A percentile compares a stretch with the other conserved stretches of the same genome.
Conservation (phyloP, 805 yeast species). For the Metschnikowia santaceciliae region DNA sequence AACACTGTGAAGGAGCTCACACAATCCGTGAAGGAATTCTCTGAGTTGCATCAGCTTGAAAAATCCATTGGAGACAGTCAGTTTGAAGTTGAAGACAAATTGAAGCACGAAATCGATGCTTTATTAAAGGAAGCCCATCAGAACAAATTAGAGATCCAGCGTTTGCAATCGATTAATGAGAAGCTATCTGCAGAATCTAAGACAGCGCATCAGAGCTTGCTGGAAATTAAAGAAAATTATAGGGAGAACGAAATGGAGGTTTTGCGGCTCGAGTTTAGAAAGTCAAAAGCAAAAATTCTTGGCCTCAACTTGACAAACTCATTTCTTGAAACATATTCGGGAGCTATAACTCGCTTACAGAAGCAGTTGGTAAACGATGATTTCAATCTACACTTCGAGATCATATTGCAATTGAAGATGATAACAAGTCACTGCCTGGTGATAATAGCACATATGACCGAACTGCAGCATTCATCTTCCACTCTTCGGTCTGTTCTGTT, state of each 20-base stretch:
- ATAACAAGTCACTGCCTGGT: not conserved
- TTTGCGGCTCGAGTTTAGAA: not conserved
- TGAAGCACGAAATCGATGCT: constrained; percentile 2
- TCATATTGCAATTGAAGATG: not conserved
- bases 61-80: constrained; percentile 47
- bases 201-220: not conserved
- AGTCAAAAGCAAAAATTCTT: not conserved
- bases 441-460: not conserved
- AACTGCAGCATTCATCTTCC: not conserved
- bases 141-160: not conserved
- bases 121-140: not conserved
- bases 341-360: not conserved
- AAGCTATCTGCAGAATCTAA: not conserved
- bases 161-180: constrained; percentile 2
- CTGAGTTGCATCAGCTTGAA: constrained; percentile 48
- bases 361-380: not conserved
- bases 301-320: constrained; percentile 1
- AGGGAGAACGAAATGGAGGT: constrained; percentile 1
- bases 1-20: constrained; percentile 31
- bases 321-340: not conserved
- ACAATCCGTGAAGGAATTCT: constrained; percentile 40
- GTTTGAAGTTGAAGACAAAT: constrained; percentile 31
- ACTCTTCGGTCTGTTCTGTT: not conserved
- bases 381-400: not conserved
- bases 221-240: not conserved